Evolutionary conservation across 768 basidiomycete species (phyloP), one percentile per base, ranked within the genome.

Genomic region (Tylopilus balloui): DNA sequence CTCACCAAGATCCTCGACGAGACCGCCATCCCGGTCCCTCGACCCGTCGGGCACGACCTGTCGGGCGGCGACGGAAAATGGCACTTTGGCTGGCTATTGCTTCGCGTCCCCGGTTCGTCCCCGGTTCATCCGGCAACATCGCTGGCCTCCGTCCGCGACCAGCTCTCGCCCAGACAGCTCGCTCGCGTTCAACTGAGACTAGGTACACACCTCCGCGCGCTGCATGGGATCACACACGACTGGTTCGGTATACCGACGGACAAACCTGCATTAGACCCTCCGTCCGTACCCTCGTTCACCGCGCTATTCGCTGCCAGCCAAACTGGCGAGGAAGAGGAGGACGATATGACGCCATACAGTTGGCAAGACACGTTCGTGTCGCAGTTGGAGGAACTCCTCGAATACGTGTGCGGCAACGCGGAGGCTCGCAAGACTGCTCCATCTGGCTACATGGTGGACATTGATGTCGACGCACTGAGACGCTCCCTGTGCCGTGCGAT

Each of bases 311-410:
- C 47, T 10, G 48, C 17, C 3, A 20, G 15, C 34, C 47, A 53
- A 23, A 31, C 28, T 1, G 48, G 47, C 6, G 55, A 50, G 31
- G 51, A 46, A 4, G 38, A 41, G 2, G 65, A 42, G 11, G 66
- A 65, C 34, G 57, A 65, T 63, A 53, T 59, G 54, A 54, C 47
- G 6, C 57, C 49, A 7, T 86, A 83, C 61, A 83, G 77, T 65
- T 89, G 87, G 87, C 83, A 88, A 66, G 85, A 85, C 58, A 79
- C 82, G 1, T 88, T 88, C 64, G 80, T 80, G 6, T 43, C 65
- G 9, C 68, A 78, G 6, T 66, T 89, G 40, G 86, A 88, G 52
- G 69, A 68, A 7, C 65, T 82, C 13, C 65, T 88, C n/a, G 60
- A 62, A n/a, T 64, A 68, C 7, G 74, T 78, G 14, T 71, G 75